A percentile compares a stretch with the other conserved stretches of the same genome.
These are phyloP conservation scores for Melanogaster broomeanus DNA, from an alignment of 768 basidiomycete species.

Conservation along the genomic window DNA sequence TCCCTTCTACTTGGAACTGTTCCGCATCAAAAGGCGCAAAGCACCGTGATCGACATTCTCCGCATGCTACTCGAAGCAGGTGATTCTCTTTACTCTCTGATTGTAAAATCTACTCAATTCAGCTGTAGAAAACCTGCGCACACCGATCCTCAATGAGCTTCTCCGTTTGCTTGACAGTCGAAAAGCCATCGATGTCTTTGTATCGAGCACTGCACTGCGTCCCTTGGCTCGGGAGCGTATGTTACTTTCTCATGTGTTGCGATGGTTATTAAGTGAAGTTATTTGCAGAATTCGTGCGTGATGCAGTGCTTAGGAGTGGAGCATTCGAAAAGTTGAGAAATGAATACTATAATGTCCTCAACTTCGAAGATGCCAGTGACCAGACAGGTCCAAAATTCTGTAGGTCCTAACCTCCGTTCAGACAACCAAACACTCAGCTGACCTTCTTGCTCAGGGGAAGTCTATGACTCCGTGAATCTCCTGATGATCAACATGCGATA, in stretches of 20 bases:
- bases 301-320: slow-evolving; percentile 9
- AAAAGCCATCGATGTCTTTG: slow-evolving; percentile 15
- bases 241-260: not conserved
- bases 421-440: not conserved
- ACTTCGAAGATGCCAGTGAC: slow-evolving; percentile 16
- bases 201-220: slow-evolving; percentile 14
- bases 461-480: slow-evolving; percentile 19
- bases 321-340: slow-evolving; percentile 20
- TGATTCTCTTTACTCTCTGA: not conserved
- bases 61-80: slow-evolving; percentile 12
- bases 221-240: slow-evolving; percentile 15
- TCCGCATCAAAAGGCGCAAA: slow-evolving; percentile 17
- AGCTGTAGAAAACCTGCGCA: slow-evolving; percentile 8
- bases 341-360: slow-evolving; percentile 19
- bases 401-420: slow-evolving; percentile 1
- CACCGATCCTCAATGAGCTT: slow-evolving; percentile 10
- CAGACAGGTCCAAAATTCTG: slow-evolving; percentile 12
- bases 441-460: slow-evolving; percentile 17
- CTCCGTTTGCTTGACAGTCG: slow-evolving; percentile 17
- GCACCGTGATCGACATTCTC: slow-evolving; percentile 13
- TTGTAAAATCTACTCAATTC: not conserved
- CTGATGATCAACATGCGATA: slow-evolving; percentile 24
- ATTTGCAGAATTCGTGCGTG: slow-evolving; percentile 15
- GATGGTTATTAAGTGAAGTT: not conserved
- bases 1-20: slow-evolving; percentile 10